Conservation (phyloP, 495 filamentous ascomycete genomes). For the Lasiosphaeria ovina region DNA sequence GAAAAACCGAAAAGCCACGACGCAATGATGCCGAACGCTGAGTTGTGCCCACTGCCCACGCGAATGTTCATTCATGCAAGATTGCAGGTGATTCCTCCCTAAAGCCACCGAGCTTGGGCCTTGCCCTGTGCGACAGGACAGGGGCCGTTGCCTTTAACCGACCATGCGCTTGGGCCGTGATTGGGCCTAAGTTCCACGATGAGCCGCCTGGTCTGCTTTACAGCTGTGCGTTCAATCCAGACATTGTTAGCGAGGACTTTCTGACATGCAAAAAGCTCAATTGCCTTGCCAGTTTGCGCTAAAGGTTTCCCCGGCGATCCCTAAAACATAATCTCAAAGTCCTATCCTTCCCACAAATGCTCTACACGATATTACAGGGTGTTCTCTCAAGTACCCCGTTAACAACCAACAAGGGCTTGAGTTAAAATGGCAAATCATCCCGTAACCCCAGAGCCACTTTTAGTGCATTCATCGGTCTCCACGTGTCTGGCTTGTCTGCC, state of each 20-base stretch:
- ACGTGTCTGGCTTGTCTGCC: not conserved
- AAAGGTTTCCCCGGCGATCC: too few relatives aligned
- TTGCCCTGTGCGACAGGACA: not conserved
- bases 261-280: too few relatives aligned
- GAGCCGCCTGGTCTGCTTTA: not conserved
- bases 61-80: slow-evolving; percentile 7
- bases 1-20: slow-evolving; percentile 3
- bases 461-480: not conserved
- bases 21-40: slow-evolving; percentile 1
- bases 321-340: too few relatives aligned
- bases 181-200: not conserved
- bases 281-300: too few relatives aligned
- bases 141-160: slow-evolving; percentile 5
- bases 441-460: not conserved
- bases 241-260: not conserved
- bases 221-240: not conserved
- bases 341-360: too few relatives aligned
- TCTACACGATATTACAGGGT: too few relatives aligned
- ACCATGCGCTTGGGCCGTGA: slow-evolving; percentile 3
- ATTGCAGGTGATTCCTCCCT: slow-evolving; percentile 11
- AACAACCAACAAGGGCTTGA: not conserved
- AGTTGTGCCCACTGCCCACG: not conserved
- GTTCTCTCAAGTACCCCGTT: not conserved
- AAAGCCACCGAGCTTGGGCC: not conserved
- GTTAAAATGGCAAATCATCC: not conserved